Base-by-base conservation (phyloP, 2,329 filamentous ascomycete genomes). In the Chrysoporthe cubensis region DNA sequence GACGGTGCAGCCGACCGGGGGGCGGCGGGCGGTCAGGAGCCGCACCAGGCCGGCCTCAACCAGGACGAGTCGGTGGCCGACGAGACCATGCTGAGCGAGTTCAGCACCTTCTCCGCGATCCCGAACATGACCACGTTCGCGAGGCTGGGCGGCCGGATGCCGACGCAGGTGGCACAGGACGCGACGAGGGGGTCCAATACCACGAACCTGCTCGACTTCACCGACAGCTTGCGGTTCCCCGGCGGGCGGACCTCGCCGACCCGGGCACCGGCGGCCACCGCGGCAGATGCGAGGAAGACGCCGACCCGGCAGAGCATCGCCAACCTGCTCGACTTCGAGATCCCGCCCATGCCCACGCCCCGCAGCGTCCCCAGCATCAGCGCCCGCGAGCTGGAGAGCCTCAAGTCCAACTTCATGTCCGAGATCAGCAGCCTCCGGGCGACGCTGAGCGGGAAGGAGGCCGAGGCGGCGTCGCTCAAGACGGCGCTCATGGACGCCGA, bases 401-500 rank as follows among this genome's bases (percentile, higher is more conserved):
- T 98, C 69, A 98, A 98, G 78, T 97, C 94, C 0, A 87, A 87
- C 34, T 96, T 97, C 74, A 85, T 96, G 63, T 97, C 94, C 0
- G 93, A 98, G 76, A 97, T 99, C 69, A 97, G 93, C 70, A 93
- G 92, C n/a, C 87, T 99, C 21, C 96, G 93, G 75, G 96, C 96
- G 3, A 95, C 93, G 11, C 84, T 99, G 11, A 94, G 90, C 74
- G 96, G 96, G 61, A 96, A 96, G 75, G 95, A 98, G 77, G 95
- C 95, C 6, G 94, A 98, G 78, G 93, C 96, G 46, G 85, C 90
- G 62, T 95, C 91, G 44, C 85, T 98, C 68, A 97, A 97, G 77
- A 89, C 91, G 56, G 93, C 96, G 0, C 89, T 98, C 42, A 88
- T 88, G 6, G 94, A 98, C 79, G 95, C 96, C 0, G 96, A 99